These are phyloP conservation scores for Amaranthus hypochondriacus DNA, from an alignment of 148 eudicot species.

Conservation along the genomic window DNA sequence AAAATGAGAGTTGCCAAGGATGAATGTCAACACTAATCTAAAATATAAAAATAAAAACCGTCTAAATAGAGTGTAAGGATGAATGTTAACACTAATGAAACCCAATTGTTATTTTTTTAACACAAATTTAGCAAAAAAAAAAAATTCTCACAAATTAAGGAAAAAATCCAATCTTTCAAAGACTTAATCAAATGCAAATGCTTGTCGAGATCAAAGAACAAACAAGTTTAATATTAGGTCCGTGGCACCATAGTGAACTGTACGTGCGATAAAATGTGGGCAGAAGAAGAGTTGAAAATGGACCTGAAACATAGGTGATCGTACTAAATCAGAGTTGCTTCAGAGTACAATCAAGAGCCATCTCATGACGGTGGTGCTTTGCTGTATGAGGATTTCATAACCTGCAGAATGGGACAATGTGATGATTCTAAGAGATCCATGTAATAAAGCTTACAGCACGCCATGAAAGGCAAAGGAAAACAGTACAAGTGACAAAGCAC, in stretches of 20 bases:
- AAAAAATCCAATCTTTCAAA: no score
- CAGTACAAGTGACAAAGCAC: not conserved
- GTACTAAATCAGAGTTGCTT: conserved; percentile 72
- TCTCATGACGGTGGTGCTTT: conserved; percentile 53
- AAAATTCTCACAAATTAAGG: no score
- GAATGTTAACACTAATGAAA: no score
- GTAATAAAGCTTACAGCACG: not conserved
- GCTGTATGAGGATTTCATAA: conserved; percentile 37
- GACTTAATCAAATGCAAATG: no score
- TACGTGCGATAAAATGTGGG: not conserved
- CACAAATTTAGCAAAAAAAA: no score
- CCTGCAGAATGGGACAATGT: conserved; percentile 31
- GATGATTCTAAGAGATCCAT: not conserved
- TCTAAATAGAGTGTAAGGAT: no score
- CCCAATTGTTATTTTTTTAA: no score
- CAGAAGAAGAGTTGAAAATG: not conserved
- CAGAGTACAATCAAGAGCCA: conserved; percentile 79
- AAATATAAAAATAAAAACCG: no score
- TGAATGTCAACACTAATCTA: conserved; percentile 55
- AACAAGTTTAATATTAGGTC: no score
- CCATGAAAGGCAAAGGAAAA: not conserved
- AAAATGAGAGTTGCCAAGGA: conserved; percentile 90
- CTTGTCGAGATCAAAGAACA: no score
- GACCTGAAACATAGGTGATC: conserved; percentile 94
- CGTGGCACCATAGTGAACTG: not conserved